Percentiles rank a stretch among this genome's conserved stretches.
These are phyloP conservation scores for Ophiostoma ips DNA, from an alignment of 2,329 filamentous ascomycete genomes.

Conservation along the genomic window DNA sequence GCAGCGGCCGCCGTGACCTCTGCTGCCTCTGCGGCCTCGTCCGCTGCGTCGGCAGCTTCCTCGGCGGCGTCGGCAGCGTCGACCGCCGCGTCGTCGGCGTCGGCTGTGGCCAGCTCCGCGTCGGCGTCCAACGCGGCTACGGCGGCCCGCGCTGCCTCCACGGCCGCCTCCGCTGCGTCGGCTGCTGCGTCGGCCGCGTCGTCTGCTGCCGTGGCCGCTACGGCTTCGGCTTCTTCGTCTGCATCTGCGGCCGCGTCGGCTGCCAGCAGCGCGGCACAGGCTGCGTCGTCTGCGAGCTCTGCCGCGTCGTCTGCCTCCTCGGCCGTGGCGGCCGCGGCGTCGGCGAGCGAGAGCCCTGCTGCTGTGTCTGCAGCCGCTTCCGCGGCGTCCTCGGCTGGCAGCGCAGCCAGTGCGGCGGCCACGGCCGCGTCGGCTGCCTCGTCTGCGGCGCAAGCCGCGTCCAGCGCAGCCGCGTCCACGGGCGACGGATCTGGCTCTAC, in stretches of 20 bases:
- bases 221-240: background rate
- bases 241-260: conserved; percentile 5
- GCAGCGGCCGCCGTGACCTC: background rate
- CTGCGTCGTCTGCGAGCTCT: background rate
- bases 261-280: background rate
- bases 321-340: background rate
- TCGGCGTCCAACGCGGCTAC: background rate
- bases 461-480: background rate
- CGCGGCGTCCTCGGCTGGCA: background rate
- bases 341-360: background rate
- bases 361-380: background rate
- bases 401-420: background rate
- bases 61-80: background rate
- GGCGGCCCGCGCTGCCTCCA: background rate
- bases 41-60: background rate
- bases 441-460: background rate
- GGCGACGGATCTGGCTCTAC: background rate
- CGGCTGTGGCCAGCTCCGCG: background rate
- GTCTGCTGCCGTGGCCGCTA: background rate
- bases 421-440: background rate
- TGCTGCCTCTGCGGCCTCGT: background rate
- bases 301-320: background rate
- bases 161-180: background rate
- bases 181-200: background rate
- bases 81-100: background rate